These are phyloP conservation scores for Candolleomyces aberdarensis DNA, from an alignment of 768 basidiomycete genomes.

Conservation along the genomic window DNA sequence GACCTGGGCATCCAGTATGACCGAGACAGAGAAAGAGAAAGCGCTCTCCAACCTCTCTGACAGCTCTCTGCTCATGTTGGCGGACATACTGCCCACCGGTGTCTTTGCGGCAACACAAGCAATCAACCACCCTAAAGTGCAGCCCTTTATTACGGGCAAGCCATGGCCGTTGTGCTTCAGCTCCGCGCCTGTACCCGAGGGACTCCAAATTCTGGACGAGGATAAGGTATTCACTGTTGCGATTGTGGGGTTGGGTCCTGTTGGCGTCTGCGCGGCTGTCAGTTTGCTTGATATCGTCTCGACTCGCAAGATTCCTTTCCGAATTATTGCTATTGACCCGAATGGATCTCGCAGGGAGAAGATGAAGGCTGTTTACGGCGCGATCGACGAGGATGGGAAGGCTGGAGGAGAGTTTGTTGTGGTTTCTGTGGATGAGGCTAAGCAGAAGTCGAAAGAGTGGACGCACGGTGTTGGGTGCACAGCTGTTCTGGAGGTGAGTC, in stretches of 20 bases:
- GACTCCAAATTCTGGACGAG: constrained; percentile 33
- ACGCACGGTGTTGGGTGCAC: constrained; percentile 60
- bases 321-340: constrained; percentile 64
- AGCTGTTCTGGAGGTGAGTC: constrained; percentile 61
- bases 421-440: constrained; percentile 49
- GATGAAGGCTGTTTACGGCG: constrained; percentile 53
- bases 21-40: constrained; percentile 31
- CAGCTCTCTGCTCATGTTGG: constrained; percentile 65
- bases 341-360: constrained; percentile 55
- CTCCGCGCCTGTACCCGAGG: constrained; percentile 19
- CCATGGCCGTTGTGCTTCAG: constrained; percentile 56
- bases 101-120: constrained; percentile 74
- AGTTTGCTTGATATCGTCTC: constrained; percentile 61
- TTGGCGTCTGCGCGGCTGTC: constrained; percentile 68
- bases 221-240: constrained; percentile 60
- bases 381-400: constrained; percentile 42
- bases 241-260: constrained; percentile 74
- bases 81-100: constrained; percentile 80
- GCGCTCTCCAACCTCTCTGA: constrained; percentile 49
- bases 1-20: constrained; percentile 40
- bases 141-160: constrained; percentile 53
- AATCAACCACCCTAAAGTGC: constrained; percentile 67
- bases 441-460: constrained; percentile 44
- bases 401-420: constrained; percentile 49
- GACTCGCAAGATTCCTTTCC: constrained; percentile 42